Conservation (phyloP, 768 basidiomycete genomes). For the Tylopilus sp. region DNA sequence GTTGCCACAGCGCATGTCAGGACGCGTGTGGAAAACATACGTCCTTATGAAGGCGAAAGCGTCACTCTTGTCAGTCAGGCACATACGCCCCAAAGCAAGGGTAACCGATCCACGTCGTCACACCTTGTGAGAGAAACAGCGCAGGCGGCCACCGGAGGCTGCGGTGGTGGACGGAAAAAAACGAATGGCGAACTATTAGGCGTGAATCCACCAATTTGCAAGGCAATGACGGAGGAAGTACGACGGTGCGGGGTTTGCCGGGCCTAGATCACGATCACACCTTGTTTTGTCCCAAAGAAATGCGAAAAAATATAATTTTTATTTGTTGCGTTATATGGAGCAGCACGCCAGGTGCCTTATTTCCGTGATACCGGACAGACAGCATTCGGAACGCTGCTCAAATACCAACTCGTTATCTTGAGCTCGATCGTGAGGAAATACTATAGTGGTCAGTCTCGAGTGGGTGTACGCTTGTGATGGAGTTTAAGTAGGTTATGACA, state of each 20-base stretch:
- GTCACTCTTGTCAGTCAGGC: slow-evolving; percentile 10
- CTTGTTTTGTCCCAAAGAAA: slow-evolving; percentile 8
- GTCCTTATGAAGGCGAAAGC: slow-evolving; percentile 7
- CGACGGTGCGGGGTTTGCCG: slow-evolving; percentile 22
- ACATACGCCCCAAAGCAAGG: background rate
- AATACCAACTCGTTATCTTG: slow-evolving; percentile 1
- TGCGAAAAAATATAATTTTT: background rate
- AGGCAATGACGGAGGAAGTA: slow-evolving; percentile 23
- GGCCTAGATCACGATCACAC: slow-evolving; percentile 17
- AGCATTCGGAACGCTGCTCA: slow-evolving; percentile 12
- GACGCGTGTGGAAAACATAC: slow-evolving; percentile 1
- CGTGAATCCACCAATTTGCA: background rate
- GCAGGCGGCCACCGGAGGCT: slow-evolving; percentile 4
- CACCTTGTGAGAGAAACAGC: slow-evolving; percentile 6
- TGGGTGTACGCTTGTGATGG: background rate
- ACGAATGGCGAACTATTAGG: background rate
- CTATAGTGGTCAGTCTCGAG: slow-evolving; percentile 10
- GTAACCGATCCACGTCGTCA: slow-evolving; percentile 6
- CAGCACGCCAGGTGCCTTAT: slow-evolving; percentile 12
- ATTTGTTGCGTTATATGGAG: background rate
- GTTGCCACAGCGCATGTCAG: slow-evolving; percentile 6
- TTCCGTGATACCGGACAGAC: slow-evolving; percentile 4
- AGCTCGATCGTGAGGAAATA: slow-evolving; percentile 10
- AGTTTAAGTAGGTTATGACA: slow-evolving; percentile 6
- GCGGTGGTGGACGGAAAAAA: background rate